phyloP scores from a whole-genome alignment of 108 stramenopile species.

The Nitzschia putrida region DNA sequence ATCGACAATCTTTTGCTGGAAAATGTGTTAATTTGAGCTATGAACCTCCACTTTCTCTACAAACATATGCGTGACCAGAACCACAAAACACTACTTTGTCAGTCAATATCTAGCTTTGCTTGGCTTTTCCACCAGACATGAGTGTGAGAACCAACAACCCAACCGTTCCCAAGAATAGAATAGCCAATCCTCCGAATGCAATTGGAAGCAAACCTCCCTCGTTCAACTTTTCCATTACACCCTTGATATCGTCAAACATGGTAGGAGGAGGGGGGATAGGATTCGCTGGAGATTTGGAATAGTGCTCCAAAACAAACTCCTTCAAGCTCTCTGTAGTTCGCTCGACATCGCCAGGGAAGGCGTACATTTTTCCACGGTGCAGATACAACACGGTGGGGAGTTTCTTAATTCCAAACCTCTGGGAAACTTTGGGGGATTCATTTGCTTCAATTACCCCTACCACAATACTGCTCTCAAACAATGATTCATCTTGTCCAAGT shows the following conservation, averaged over 20 bases:
- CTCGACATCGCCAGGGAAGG: constrained; percentile 27
- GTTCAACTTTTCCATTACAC: constrained; percentile 4
- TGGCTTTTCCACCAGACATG: neutral
- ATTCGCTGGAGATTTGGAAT: constrained; percentile 3
- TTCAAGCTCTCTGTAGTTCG: constrained; percentile 23
- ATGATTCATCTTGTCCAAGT: constrained; percentile 39
- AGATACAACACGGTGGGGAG: constrained; percentile 65
- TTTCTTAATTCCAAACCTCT: constrained; percentile 47
- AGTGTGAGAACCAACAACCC: constrained; percentile 18
- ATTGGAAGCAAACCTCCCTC: constrained; percentile 8
- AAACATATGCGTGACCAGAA: too few species aligned
- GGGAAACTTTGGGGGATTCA: constrained; percentile 47
- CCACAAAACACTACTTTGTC: neutral
- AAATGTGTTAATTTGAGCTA: too few species aligned
- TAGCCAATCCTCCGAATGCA: constrained; percentile 19
- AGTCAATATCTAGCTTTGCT: neutral
- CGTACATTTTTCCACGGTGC: constrained; percentile 55
- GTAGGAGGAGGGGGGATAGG: constrained; percentile 32
- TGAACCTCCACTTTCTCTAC: too few species aligned
- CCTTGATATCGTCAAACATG: constrained; percentile 10
- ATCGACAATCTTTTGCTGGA: too few species aligned
- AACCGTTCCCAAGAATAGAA: constrained; percentile 21
- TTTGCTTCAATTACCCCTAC: constrained; percentile 79
- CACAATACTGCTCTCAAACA: constrained; percentile 52
- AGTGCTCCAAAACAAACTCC: constrained; percentile 29